Evolutionary conservation across 2,329 filamentous ascomycete genomes (phyloP).

Genomic region (Coniella lustricola): DNA sequence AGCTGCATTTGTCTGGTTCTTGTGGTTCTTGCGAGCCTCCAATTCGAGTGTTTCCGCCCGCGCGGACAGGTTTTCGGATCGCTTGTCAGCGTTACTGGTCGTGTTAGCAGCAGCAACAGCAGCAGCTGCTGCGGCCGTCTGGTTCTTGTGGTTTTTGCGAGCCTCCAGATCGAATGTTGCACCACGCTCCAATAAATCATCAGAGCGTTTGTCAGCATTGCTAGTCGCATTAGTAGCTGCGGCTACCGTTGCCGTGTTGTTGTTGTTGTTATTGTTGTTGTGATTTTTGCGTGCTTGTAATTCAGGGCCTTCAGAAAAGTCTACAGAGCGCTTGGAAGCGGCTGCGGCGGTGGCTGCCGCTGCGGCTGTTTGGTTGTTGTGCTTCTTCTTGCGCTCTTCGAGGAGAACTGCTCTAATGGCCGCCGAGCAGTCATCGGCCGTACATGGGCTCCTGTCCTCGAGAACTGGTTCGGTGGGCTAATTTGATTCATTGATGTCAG

Average conservation of each 20-base stretch:
- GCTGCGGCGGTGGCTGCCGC: neutral
- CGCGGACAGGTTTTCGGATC: neutral
- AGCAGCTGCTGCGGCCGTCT: neutral
- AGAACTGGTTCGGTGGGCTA: neutral
- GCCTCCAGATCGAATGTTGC: neutral
- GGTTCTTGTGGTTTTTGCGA: neutral
- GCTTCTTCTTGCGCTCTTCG: slow-evolving; percentile 1
- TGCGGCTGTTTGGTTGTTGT: neutral
- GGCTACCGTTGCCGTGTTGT: neutral
- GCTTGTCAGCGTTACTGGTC: neutral
- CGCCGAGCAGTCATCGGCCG: neutral
- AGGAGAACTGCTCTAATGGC: neutral
- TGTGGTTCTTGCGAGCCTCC: neutral
- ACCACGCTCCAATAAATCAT: neutral
- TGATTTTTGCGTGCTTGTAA: neutral
- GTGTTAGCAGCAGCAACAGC: neutral
- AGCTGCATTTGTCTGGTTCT: neutral
- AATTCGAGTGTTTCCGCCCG: neutral
- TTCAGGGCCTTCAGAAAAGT: neutral
- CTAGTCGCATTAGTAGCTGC: neutral
- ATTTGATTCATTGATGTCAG: neutral
- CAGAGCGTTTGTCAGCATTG: neutral
- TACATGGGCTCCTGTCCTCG: neutral
- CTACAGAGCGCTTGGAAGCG: neutral
- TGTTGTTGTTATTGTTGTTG: neutral